Conservation (phyloP, 495 filamentous ascomycete genomes). For the Penicillium herquei region DNA sequence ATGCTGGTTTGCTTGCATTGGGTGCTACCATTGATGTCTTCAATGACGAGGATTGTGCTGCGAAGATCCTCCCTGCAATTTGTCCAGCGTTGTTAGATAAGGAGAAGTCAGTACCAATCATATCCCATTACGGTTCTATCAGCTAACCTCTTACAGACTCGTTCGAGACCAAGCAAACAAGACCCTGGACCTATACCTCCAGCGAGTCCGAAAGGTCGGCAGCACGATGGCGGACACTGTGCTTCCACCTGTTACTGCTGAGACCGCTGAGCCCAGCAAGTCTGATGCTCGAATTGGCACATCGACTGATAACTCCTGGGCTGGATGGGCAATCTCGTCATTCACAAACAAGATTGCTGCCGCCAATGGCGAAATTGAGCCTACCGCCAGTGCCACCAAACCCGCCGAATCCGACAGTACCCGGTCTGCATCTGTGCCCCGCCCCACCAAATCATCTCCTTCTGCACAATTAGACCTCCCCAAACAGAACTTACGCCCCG, state of each 20-base stretch:
- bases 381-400: constrained; percentile 36
- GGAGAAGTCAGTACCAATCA: constrained; percentile 60
- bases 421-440: constrained; percentile 49
- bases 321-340: constrained; percentile 98
- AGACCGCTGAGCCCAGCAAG: constrained; percentile 39
- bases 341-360: constrained; percentile 91
- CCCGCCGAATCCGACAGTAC: constrained; percentile 27
- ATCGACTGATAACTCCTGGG: constrained; percentile 73
- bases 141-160: constrained; percentile 38
- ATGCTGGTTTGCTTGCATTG: constrained; percentile 82
- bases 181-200: constrained; percentile 84
- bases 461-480: constrained; percentile 45
- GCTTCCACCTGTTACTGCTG: constrained; percentile 47
- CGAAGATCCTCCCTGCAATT: constrained; percentile 74
- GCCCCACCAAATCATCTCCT: constrained; percentile 45
- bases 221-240: constrained; percentile 77
- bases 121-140: neutral
- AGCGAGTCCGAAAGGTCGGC: constrained; percentile 75
- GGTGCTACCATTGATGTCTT: constrained; percentile 83
- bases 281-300: constrained; percentile 68
- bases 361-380: constrained; percentile 80
- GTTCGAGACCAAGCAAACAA: constrained; percentile 90
- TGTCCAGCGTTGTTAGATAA: constrained; percentile 82
- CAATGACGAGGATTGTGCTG: constrained; percentile 85
- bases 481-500: constrained; percentile 34